Evolutionary conservation across 1,284 basidiomycete species (phyloP).

Genomic region (Wolfiporia cocos): DNA sequence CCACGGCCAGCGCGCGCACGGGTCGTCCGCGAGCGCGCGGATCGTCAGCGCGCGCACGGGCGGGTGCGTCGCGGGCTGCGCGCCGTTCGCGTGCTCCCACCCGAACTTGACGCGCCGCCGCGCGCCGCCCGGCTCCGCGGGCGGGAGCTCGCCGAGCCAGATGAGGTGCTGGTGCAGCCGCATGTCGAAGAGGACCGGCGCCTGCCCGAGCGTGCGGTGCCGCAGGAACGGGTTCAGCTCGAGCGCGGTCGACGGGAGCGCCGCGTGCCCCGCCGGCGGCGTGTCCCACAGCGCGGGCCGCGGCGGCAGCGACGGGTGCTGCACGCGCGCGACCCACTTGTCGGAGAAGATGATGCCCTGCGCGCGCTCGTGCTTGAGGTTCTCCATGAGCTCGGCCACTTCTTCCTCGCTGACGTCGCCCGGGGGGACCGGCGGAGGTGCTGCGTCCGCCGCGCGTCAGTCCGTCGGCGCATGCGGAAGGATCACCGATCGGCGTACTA

Average conservation of each 20-base stretch:
- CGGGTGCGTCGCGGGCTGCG: slow-evolving; percentile 54
- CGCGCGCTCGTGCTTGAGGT: slow-evolving; percentile 29
- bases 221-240: slow-evolving; percentile 50
- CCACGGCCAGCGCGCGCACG: slow-evolving; percentile 42
- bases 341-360: slow-evolving; percentile 33
- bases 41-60: slow-evolving; percentile 49
- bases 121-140: slow-evolving; percentile 2
- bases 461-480: neutral
- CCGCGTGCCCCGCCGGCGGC: slow-evolving; percentile 33
- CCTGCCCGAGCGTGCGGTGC: slow-evolving; percentile 36
- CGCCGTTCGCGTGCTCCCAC: slow-evolving; percentile 32
- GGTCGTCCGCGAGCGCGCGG: slow-evolving; percentile 43
- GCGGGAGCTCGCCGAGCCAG: slow-evolving; percentile 11
- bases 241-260: slow-evolving; percentile 32
- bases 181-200: slow-evolving; percentile 45
- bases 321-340: slow-evolving; percentile 40
- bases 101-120: slow-evolving; percentile 23
- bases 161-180: slow-evolving; percentile 17
- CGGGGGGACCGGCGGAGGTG: slow-evolving; percentile 15
- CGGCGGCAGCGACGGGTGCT: slow-evolving; percentile 43
- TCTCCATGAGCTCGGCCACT: slow-evolving; percentile 28
- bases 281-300: slow-evolving; percentile 39
- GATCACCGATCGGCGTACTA: slow-evolving; percentile 23
- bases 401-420: too few species aligned
- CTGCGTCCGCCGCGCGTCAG: slow-evolving; percentile 5